Evolutionary conservation across 2,329 filamentous ascomycete genomes (phyloP).

Genomic region (Cryphonectria radicalis): DNA sequence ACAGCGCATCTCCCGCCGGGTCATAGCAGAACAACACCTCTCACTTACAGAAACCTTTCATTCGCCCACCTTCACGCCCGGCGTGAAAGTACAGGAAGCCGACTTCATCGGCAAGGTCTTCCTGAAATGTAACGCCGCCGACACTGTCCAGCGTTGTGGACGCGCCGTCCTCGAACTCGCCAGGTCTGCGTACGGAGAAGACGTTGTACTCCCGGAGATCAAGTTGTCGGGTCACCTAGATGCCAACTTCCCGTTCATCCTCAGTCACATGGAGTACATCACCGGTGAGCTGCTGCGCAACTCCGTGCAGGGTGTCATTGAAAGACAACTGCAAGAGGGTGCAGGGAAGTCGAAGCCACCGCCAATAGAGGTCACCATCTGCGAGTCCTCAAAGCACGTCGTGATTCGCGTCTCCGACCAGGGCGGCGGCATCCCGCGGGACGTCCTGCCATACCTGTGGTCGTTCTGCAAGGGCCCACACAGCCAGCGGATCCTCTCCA

Average conservation of each 20-base stretch:
- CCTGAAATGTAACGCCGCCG: conserved; percentile 86
- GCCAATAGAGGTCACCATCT: conserved; percentile 92
- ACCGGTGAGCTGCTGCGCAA: conserved; percentile 93
- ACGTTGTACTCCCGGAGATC: conserved; percentile 77
- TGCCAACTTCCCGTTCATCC: conserved; percentile 93
- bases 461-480: conserved; percentile 94
- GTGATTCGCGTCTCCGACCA: conserved; percentile 96
- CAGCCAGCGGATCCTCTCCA: conserved; percentile 76
- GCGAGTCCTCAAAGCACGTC: conserved; percentile 91
- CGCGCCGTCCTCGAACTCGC: conserved; percentile 76
- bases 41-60: conserved; percentile 94
- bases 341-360: conserved; percentile 57
- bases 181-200: conserved; percentile 72
- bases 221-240: conserved; percentile 82
- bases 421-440: conserved; percentile 86
- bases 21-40: conserved; percentile 97
- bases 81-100: conserved; percentile 67
- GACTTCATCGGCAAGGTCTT: conserved; percentile 97
- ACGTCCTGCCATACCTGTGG: conserved; percentile 89
- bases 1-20: conserved; percentile 88
- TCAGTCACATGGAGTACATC: conserved; percentile 96
- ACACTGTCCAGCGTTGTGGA: conserved; percentile 85
- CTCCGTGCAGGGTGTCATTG: conserved; percentile 89
- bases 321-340: conserved; percentile 59
- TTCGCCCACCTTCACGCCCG: conserved; percentile 83